Percentiles rank a stretch among this genome's conserved stretches.
Conservation (phyloP, 331 rosid genomes). For the Saraca asoca region DNA sequence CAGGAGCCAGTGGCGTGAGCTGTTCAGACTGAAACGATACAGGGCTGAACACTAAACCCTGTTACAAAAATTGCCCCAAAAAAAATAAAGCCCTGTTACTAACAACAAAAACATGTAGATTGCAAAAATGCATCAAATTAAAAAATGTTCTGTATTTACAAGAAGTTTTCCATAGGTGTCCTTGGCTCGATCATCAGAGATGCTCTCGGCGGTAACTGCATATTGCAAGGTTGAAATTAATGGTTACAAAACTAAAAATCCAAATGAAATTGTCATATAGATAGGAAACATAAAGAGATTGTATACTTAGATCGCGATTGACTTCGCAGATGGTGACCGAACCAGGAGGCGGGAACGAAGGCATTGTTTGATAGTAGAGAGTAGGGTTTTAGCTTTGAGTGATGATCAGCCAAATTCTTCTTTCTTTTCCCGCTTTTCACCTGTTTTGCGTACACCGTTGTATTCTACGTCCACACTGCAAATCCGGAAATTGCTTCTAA, state of each 20-base stretch:
- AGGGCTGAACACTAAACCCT: constrained; percentile 93
- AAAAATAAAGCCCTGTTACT: neutral
- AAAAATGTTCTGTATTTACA: constrained; percentile 37
- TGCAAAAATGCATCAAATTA: neutral
- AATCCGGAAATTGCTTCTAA: no score
- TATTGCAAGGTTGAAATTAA: constrained; percentile 1
- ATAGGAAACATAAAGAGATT: neutral
- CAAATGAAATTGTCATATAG: neutral
- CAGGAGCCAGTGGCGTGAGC: constrained; percentile 39
- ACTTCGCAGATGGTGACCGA: constrained; percentile 87
- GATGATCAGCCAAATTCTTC: neutral
- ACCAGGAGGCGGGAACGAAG: constrained; percentile 80
- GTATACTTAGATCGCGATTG: constrained; percentile 84
- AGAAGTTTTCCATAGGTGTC: constrained; percentile 79
- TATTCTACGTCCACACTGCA: no score
- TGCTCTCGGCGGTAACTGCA: constrained; percentile 71
- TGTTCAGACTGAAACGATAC: constrained; percentile 66
- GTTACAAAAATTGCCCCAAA: neutral
- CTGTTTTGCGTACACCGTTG: neutral
- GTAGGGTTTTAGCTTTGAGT: constrained; percentile 37
- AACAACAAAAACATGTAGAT: neutral
- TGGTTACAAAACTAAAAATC: constrained; percentile 4
- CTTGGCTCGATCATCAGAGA: constrained; percentile 79
- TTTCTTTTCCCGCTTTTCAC: constrained; percentile 21
- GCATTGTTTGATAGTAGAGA: constrained; percentile 41